Percentiles rank a stretch among this genome's conserved stretches.
Evolutionary conservation across 2,329 filamentous ascomycete species (phyloP).

Genomic region (Penicillium sp.): DNA sequence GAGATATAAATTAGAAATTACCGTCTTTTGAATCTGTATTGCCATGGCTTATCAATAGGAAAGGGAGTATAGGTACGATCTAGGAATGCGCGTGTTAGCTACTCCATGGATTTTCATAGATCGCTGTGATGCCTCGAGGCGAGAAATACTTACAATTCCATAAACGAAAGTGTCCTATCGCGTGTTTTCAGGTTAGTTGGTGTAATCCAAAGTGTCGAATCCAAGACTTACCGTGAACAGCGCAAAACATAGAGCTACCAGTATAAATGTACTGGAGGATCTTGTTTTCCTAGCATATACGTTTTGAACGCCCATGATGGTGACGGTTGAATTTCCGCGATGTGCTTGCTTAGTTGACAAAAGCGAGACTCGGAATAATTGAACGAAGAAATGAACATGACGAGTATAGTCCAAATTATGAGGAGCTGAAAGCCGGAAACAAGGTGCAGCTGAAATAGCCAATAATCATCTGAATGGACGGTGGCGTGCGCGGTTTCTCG

Average conservation of each 20-base stretch:
- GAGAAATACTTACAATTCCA: background rate
- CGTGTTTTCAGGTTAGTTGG: background rate
- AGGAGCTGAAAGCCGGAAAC: background rate
- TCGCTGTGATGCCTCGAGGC: background rate
- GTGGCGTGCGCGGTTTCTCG: background rate
- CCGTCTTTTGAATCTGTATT: background rate
- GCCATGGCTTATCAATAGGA: background rate
- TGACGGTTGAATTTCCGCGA: background rate
- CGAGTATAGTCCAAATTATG: background rate
- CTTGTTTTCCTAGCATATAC: background rate
- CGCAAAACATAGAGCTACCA: background rate
- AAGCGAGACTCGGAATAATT: background rate
- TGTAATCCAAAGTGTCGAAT: background rate
- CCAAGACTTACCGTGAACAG: background rate
- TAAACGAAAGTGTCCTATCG: background rate
- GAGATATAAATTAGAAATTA: background rate
- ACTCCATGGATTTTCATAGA: background rate
- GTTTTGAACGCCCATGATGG: background rate
- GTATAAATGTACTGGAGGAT: background rate
- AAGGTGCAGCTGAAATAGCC: background rate
- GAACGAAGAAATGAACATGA: background rate
- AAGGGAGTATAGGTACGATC: background rate
- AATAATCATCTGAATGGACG: background rate
- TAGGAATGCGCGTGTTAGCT: too few species aligned
- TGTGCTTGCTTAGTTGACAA: background rate